These are phyloP conservation scores for Celoporthe dispersa DNA, from an alignment of 2,329 filamentous ascomycete genomes.

Conservation along the genomic window DNA sequence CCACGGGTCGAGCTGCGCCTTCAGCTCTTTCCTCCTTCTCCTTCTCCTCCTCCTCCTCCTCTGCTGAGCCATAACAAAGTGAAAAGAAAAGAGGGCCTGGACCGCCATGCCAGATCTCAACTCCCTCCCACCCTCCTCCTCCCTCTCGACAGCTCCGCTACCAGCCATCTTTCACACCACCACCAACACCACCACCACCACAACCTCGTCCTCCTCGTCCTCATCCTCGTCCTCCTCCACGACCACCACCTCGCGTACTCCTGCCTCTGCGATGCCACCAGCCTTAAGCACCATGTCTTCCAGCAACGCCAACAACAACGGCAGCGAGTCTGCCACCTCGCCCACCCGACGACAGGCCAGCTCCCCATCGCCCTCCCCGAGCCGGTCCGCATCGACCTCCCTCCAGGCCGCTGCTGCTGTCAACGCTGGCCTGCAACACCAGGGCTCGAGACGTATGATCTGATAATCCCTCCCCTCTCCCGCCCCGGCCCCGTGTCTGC, in stretches of 20 bases:
- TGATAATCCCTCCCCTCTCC: constrained; percentile 20
- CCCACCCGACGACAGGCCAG: constrained; percentile 39
- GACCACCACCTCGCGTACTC: constrained; percentile 35
- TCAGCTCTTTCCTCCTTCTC: not conserved
- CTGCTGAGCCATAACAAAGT: not conserved
- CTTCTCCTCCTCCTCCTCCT: not conserved
- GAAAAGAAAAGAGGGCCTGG: constrained; percentile 9
- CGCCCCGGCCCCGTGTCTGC: constrained; percentile 28
- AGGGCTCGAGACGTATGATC: constrained; percentile 60
- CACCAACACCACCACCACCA: not conserved
- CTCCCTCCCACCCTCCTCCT: constrained; percentile 52
- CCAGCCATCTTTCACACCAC: not conserved
- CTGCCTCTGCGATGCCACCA: constrained; percentile 41
- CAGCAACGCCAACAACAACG: constrained; percentile 31
- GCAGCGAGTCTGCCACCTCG: constrained; percentile 34
- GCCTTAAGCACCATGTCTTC: constrained; percentile 45
- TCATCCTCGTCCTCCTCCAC: constrained; percentile 20
- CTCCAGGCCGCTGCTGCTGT: constrained; percentile 77
- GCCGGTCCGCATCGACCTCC: constrained; percentile 67
- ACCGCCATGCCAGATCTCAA: constrained; percentile 56
- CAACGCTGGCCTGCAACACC: constrained; percentile 74
- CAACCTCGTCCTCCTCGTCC: constrained; percentile 42
- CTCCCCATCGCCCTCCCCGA: constrained; percentile 63
- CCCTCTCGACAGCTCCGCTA: constrained; percentile 10
- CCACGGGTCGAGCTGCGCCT: not conserved